phyloP scores from a whole-genome alignment of 2,329 filamentous ascomycete genomes.

The Colletotrichum limetticola region DNA sequence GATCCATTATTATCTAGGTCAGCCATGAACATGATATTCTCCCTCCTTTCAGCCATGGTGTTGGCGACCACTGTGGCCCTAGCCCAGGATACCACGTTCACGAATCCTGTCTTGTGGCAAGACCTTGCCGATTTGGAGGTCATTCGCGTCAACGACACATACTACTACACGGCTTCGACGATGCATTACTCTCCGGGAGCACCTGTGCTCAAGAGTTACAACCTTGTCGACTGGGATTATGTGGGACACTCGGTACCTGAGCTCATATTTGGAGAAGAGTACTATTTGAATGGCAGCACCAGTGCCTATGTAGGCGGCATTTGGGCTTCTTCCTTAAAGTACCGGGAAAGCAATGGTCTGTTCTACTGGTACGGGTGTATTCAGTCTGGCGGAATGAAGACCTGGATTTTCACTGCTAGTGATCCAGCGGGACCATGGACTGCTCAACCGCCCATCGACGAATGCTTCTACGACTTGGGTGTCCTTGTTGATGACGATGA shows the following conservation, averaged over 20 bases:
- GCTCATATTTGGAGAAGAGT: conserved; percentile 54
- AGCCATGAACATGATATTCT: conserved; percentile 12
- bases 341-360: conserved; percentile 33
- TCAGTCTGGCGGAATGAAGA: conserved; percentile 24
- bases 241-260: conserved; percentile 48
- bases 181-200: conserved; percentile 63
- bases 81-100: conserved; percentile 41
- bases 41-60: not conserved
- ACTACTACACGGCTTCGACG: conserved; percentile 60
- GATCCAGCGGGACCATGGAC: conserved; percentile 29
- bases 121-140: conserved; percentile 63
- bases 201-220: conserved; percentile 59
- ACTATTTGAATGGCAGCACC: conserved; percentile 53
- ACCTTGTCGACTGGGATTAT: conserved; percentile 58
- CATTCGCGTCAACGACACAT: conserved; percentile 49
- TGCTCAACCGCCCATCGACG: conserved; percentile 30
- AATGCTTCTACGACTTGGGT: conserved; percentile 31
- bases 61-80: not conserved
- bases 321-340: conserved; percentile 60
- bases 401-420: conserved; percentile 34
- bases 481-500: conserved; percentile 52
- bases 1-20: not conserved
- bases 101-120: conserved; percentile 61
- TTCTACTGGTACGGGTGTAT: conserved; percentile 38
- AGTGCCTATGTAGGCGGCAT: conserved; percentile 62